Base-by-base conservation (phyloP, 2,329 filamentous ascomycete genomes). In the Penicillium sp. region DNA sequence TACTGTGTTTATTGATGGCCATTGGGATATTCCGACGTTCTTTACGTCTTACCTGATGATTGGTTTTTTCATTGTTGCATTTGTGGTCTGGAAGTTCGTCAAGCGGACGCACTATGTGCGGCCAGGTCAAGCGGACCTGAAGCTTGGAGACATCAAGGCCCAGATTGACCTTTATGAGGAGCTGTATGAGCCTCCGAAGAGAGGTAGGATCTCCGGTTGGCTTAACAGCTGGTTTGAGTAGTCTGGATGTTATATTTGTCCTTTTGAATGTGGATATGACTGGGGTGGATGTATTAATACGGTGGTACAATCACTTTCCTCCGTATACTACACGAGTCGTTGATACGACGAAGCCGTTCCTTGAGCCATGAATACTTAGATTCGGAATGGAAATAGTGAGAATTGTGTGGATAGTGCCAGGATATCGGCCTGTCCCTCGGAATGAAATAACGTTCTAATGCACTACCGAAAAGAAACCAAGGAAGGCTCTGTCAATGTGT, bases 21-120 rank as follows among this genome's bases (percentile, higher is more conserved):
- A 81, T 3, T 92, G 88, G 89, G 81, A 84, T 58, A 71, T 86
- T 0, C 81, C 86, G 4, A 83, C 82, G 10, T 93, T 92, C 71
- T 75, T 91, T 28, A 89, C 90, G 69, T 87, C 84, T 76, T 91
- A 91, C 73, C 84, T 86, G 80, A 50, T 80, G 67, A 82, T 92
- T 51, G 83, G 83, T 5, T 76, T 90, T 7, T 90, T 90, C 69
- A 87, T 87, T 0, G 69, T 86, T 0, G 77, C 91, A 2, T 91
- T 84, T 71, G 31, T 87, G 1, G 83, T 83, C 10, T 92, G 88
- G 86, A 92, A 92, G 75, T 28, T 89, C 1, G 65, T 86, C 39
- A 86, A 87, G 71, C 83, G 81, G 71, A 90, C 88, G 0, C 83
- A 77, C 51, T 82, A 83, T 60, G 72, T 80, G 48, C 78, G 77